Evolutionary conservation across 345 rosid genomes (phyloP).

Genomic region (Kernera saxatilis): DNA sequence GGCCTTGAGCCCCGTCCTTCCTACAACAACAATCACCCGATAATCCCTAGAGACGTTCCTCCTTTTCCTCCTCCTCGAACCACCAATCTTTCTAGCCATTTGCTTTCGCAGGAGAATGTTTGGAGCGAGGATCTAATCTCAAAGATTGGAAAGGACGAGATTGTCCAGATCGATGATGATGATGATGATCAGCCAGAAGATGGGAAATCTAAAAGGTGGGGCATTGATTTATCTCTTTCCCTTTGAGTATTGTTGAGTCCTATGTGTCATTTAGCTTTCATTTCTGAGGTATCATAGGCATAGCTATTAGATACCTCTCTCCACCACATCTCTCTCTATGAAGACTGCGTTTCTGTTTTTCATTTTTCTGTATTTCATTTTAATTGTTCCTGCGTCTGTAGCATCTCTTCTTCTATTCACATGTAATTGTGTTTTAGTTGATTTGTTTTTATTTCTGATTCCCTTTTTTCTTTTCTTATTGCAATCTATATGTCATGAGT

Average conservation of each 20-base stretch:
- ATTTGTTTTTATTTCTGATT: not conserved
- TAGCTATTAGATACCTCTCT: constrained; percentile 3
- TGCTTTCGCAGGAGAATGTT: not conserved
- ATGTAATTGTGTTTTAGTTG: constrained; percentile 2
- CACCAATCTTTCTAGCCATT: not conserved
- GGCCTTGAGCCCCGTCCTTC: not conserved
- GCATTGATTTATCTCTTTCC: constrained; percentile 22
- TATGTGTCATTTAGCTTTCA: not conserved
- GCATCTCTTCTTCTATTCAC: not conserved
- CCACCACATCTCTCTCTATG: not conserved
- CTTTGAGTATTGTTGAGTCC: constrained; percentile 11
- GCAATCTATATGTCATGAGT: not conserved
- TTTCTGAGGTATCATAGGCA: constrained; percentile 3
- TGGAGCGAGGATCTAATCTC: constrained; percentile 20
- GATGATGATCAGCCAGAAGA: constrained; percentile 12
- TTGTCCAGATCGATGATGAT: constrained; percentile 24
- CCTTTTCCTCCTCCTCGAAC: constrained; percentile 10
- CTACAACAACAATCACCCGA: not conserved
- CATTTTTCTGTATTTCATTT: not conserved
- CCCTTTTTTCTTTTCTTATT: not conserved
- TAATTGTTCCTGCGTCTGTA: not conserved
- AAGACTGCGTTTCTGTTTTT: not conserved
- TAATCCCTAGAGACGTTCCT: not conserved
- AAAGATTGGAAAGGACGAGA: not conserved
- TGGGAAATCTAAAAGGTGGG: not conserved